Conservation (phyloP, 2,329 filamentous ascomycete genomes). For the Epichloe gansuensis region DNA sequence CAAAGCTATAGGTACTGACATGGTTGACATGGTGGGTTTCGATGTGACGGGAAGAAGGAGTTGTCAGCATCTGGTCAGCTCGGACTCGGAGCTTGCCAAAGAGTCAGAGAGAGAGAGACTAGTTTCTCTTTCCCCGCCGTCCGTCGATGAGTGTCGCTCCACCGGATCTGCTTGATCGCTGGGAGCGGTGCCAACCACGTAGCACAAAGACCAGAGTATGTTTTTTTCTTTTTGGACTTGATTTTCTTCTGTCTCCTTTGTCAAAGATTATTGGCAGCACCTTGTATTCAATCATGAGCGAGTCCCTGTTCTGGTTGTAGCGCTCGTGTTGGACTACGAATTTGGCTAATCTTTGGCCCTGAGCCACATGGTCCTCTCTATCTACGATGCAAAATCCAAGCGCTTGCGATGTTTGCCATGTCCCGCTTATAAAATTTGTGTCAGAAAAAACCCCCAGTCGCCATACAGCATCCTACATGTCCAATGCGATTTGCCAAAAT, state of each 20-base stretch:
- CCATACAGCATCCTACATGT: not conserved
- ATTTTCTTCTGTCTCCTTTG: no score
- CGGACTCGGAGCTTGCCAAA: constrained; percentile 11
- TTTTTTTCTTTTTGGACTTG: not conserved
- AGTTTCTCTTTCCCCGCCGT: not conserved
- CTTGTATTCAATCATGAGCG: no score
- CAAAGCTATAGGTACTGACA: constrained; percentile 1
- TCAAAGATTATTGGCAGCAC: no score
- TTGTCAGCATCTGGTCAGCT: constrained; percentile 7
- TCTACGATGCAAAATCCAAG: constrained; percentile 3
- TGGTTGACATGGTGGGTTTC: constrained; percentile 3
- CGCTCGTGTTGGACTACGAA: not conserved
- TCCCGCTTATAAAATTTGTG: constrained; percentile 1
- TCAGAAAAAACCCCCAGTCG: not conserved
- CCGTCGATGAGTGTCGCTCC: not conserved
- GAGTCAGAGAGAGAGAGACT: not conserved
- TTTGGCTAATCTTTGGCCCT: not conserved
- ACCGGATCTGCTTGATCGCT: not conserved
- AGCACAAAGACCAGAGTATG: no score
- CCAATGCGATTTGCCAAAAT: not conserved
- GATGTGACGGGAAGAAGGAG: not conserved
- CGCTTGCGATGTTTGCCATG: not conserved
- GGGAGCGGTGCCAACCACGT: no score
- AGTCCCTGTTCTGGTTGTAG: not conserved
- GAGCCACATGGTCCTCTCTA: not conserved